phyloP scores from a whole-genome alignment of 2,329 filamentous ascomycete genomes.

The Epichloe gansuensis region DNA sequence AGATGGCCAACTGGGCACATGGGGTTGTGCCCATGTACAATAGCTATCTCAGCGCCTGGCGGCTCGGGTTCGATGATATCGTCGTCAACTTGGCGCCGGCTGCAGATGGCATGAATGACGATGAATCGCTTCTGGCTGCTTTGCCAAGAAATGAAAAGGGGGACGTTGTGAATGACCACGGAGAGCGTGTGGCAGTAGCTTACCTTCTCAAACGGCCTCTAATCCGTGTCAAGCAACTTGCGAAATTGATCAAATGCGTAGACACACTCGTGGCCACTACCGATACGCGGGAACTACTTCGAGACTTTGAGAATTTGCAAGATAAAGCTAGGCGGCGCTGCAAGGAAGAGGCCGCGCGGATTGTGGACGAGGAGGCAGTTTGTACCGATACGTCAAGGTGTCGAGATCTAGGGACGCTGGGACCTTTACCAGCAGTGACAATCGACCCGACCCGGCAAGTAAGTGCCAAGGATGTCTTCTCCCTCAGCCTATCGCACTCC shows the following conservation, averaged over 20 bases:
- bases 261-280: conserved; percentile 40
- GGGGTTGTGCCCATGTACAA: conserved; percentile 66
- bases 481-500: conserved; percentile 72
- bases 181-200: conserved; percentile 86
- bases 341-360: conserved; percentile 55
- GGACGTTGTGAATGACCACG: conserved; percentile 57
- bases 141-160: conserved; percentile 51
- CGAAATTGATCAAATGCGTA: conserved; percentile 65
- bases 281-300: conserved; percentile 26
- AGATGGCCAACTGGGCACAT: conserved; percentile 70
- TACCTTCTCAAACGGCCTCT: conserved; percentile 83
- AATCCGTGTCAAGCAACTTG: conserved; percentile 74
- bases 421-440: conserved; percentile 52
- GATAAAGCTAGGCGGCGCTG: conserved; percentile 56
- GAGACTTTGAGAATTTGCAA: conserved; percentile 57
- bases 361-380: conserved; percentile 72
- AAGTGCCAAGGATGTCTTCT: conserved; percentile 79
- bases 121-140: conserved; percentile 45
- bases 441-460: conserved; percentile 75
- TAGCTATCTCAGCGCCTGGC: conserved; percentile 79
- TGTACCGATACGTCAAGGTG: conserved; percentile 70
- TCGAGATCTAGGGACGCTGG: conserved; percentile 66
- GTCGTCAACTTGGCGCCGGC: conserved; percentile 82
- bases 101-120: conserved; percentile 37
- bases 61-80: conserved; percentile 86